Conservation (phyloP, 768 basidiomycete genomes). For the Daedaleopsis nitida region DNA sequence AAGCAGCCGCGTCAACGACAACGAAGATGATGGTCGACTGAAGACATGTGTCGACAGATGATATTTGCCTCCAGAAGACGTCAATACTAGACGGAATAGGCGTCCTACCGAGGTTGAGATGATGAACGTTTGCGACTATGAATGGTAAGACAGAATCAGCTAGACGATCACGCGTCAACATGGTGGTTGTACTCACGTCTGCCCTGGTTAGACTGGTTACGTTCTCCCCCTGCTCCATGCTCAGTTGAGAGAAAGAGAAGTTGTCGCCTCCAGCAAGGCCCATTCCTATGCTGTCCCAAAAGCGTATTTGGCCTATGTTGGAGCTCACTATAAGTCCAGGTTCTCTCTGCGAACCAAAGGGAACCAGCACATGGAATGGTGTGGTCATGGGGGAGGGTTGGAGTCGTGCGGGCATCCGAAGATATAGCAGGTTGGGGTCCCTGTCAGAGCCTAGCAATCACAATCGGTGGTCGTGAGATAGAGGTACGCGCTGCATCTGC, state of each 20-base stretch:
- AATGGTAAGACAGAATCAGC: background rate
- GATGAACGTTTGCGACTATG: conserved; percentile 65
- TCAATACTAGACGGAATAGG: conserved; percentile 63
- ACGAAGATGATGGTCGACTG: conserved; percentile 50
- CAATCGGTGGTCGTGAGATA: background rate
- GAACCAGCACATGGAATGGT: conserved; percentile 57
- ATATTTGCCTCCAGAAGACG: conserved; percentile 69
- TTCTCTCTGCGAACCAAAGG: conserved; percentile 68
- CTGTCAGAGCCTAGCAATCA: conserved; percentile 53
- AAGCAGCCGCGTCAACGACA: conserved; percentile 46
- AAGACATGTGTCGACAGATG: conserved; percentile 62
- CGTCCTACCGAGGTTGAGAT: conserved; percentile 68
- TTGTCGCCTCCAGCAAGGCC: conserved; percentile 81
- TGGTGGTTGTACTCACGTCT: conserved; percentile 48
- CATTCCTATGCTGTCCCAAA: conserved; percentile 88
- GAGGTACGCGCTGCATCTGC: background rate
- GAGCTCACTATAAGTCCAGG: conserved; percentile 86
- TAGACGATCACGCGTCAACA: background rate
- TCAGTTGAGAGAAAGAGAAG: conserved; percentile 51
- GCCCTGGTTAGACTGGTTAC: conserved; percentile 68
- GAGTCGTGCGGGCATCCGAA: conserved; percentile 64
- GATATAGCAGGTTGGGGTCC: conserved; percentile 81
- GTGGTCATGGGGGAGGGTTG: conserved; percentile 54
- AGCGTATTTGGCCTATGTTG: conserved; percentile 68
- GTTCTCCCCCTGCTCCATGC: conserved; percentile 54